Percentiles rank a stretch among this genome's conserved stretches.
Conservation (phyloP, 495 filamentous ascomycete genomes). For the Trichodelitschia bisporula region DNA sequence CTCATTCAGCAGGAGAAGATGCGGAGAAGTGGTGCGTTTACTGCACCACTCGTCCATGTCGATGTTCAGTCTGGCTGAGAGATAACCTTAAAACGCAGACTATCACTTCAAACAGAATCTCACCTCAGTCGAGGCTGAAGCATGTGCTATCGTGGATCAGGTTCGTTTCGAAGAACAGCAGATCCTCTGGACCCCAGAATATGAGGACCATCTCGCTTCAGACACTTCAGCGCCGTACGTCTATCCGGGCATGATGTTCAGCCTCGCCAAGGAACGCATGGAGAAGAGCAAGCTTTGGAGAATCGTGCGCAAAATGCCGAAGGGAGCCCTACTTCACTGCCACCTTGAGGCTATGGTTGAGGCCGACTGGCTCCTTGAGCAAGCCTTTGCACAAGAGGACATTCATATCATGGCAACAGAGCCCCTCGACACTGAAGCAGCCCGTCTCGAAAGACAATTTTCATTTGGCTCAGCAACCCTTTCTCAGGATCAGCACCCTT, state of each 20-base stretch:
- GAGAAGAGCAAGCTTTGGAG: slow-evolving; percentile 63
- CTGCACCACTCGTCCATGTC: background rate
- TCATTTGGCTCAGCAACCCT: no score
- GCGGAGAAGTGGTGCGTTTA: slow-evolving; percentile 46
- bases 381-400: slow-evolving; percentile 45
- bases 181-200: slow-evolving; percentile 43
- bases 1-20: slow-evolving; percentile 60
- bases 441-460: no score
- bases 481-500: slow-evolving; percentile 1
- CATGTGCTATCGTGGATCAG: slow-evolving; percentile 48
- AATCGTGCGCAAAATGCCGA: slow-evolving; percentile 69
- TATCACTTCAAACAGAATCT: slow-evolving; percentile 39
- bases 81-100: slow-evolving; percentile 17
- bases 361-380: slow-evolving; percentile 46
- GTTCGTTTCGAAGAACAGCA: slow-evolving; percentile 55
- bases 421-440: slow-evolving; percentile 4
- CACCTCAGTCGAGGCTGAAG: slow-evolving; percentile 46
- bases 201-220: slow-evolving; percentile 35
- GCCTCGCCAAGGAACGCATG: slow-evolving; percentile 51
- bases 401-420: slow-evolving; percentile 39
- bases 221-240: slow-evolving; percentile 31
- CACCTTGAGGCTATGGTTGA: slow-evolving; percentile 83
- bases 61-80: slow-evolving; percentile 4
- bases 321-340: slow-evolving; percentile 71
- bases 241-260: slow-evolving; percentile 78